phyloP scores from a whole-genome alignment of 352 stramenopile species.

The Plasmopara halstedii region DNA sequence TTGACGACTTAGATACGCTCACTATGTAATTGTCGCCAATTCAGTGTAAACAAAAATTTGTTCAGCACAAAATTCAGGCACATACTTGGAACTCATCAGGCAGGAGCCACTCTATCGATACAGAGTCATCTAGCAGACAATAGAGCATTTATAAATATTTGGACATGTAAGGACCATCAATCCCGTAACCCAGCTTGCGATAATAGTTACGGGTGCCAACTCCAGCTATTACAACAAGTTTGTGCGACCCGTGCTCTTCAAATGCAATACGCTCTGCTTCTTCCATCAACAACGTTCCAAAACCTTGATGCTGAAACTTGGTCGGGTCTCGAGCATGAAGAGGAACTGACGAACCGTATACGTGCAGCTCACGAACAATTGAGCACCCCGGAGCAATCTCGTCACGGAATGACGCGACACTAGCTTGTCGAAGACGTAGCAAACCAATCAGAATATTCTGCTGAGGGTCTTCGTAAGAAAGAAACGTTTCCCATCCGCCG shows the following conservation, averaged over 20 bases:
- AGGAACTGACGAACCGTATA: conserved; percentile 95
- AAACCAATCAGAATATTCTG: conserved; percentile 96
- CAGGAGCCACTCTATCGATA: not conserved
- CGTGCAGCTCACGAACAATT: conserved; percentile 90
- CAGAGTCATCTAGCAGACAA: not conserved
- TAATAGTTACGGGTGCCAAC: conserved; percentile 97
- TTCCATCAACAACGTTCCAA: conserved; percentile 96
- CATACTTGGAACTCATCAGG: too few relatives aligned
- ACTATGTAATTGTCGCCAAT: not conserved
- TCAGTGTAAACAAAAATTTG: not conserved
- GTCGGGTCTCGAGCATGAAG: conserved; percentile 91
- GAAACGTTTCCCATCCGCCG: conserved; percentile 95
- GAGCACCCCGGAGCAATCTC: conserved; percentile 64
- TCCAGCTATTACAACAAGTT: conserved; percentile 95
- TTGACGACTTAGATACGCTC: not conserved
- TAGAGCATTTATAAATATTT: conserved; percentile 72
- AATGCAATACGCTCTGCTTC: conserved; percentile 94
- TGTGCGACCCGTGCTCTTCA: conserved; percentile 92
- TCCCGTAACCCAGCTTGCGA: conserved; percentile 94
- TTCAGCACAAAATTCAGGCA: not conserved
- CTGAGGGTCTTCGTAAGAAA: conserved; percentile 93
- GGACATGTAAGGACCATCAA: conserved; percentile 96
- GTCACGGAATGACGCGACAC: conserved; percentile 66
- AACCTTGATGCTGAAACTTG: conserved; percentile 96
- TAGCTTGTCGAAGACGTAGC: conserved; percentile 88